Percentiles rank a stretch among this genome's conserved stretches.
Evolutionary conservation across 768 basidiomycete species (phyloP).

Genomic region (Dentipellis fragilis): DNA sequence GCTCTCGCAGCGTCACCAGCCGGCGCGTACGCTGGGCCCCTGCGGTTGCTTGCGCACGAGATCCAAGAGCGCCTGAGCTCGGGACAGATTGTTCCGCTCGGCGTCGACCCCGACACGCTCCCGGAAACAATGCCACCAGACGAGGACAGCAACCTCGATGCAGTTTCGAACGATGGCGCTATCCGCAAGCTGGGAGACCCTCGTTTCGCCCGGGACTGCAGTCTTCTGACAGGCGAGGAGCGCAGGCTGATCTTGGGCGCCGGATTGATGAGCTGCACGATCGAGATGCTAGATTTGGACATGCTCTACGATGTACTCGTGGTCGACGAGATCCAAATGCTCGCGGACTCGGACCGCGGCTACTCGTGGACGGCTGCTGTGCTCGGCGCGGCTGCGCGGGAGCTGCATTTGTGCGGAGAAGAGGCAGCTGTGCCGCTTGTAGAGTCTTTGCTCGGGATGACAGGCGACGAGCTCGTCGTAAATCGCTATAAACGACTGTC

Average conservation of each 20-base stretch:
- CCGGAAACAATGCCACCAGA: slow-evolving; percentile 31
- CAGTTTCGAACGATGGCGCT: slow-evolving; percentile 12
- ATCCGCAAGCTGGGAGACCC: slow-evolving; percentile 29
- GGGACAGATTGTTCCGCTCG: slow-evolving; percentile 77
- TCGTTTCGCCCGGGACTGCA: slow-evolving; percentile 54
- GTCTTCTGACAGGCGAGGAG: slow-evolving; percentile 90
- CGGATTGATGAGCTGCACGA: slow-evolving; percentile 69
- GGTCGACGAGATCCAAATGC: slow-evolving; percentile 96
- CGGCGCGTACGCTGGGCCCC: slow-evolving; percentile 86
- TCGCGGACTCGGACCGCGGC: slow-evolving; percentile 71
- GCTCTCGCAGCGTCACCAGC: slow-evolving; percentile 66
- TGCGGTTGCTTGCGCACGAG: slow-evolving; percentile 90
- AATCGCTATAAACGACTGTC: slow-evolving; percentile 83
- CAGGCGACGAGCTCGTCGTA: slow-evolving; percentile 76
- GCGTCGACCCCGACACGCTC: slow-evolving; percentile 32
- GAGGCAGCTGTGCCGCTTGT: slow-evolving; percentile 85
- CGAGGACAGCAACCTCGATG: slow-evolving; percentile 26
- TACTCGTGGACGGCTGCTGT: slow-evolving; percentile 77
- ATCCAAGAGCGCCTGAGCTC: slow-evolving; percentile 86
- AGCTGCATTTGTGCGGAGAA: slow-evolving; percentile 93
- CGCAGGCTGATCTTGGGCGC: slow-evolving; percentile 55
- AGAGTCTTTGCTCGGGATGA: slow-evolving; percentile 50
- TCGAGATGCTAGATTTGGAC: slow-evolving; percentile 71
- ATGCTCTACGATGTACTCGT: slow-evolving; percentile 67
- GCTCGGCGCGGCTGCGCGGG: slow-evolving; percentile 62